phyloP scores from a whole-genome alignment of 2,329 filamentous ascomycete species.

The Fusarium sp. region DNA sequence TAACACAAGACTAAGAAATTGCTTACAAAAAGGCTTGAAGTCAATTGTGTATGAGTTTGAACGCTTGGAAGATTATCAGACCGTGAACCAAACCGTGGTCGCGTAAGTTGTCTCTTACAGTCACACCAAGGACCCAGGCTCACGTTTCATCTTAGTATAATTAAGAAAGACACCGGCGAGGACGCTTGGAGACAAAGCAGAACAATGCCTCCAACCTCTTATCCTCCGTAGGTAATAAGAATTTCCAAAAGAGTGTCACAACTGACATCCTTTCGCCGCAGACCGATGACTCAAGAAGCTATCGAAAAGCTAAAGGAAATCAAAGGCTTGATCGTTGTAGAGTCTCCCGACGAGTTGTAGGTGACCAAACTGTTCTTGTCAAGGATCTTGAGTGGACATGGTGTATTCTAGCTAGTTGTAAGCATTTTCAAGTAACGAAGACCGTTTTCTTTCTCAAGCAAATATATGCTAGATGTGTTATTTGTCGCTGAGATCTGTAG shows the following conservation, averaged over 20 bases:
- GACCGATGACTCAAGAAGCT: constrained; percentile 17
- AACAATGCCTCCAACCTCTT: constrained; percentile 14
- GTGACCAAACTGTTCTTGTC: no score
- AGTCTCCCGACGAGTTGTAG: neutral
- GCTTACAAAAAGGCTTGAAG: neutral
- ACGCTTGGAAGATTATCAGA: constrained; percentile 18
- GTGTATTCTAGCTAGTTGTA: no score
- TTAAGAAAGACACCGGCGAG: constrained; percentile 16
- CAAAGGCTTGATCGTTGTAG: neutral
- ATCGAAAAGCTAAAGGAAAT: constrained; percentile 26
- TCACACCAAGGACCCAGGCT: fast-evolving
- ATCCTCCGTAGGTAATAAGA: constrained; percentile 1
- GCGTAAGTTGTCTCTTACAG: neutral
- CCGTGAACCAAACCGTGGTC: neutral
- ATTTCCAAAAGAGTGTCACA: fast-evolving
- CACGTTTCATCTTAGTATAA: neutral
- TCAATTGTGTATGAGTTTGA: constrained; percentile 10
- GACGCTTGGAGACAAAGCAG: constrained; percentile 12
- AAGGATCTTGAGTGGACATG: no score
- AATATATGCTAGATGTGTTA: no score
- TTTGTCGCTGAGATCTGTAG: no score
- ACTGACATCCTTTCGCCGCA: neutral
- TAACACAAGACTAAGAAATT: fast-evolving
- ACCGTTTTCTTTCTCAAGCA: no score
- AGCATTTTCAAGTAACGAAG: no score